phyloP scores from a whole-genome alignment of 345 rosid species.

The Heritiera littoralis region DNA sequence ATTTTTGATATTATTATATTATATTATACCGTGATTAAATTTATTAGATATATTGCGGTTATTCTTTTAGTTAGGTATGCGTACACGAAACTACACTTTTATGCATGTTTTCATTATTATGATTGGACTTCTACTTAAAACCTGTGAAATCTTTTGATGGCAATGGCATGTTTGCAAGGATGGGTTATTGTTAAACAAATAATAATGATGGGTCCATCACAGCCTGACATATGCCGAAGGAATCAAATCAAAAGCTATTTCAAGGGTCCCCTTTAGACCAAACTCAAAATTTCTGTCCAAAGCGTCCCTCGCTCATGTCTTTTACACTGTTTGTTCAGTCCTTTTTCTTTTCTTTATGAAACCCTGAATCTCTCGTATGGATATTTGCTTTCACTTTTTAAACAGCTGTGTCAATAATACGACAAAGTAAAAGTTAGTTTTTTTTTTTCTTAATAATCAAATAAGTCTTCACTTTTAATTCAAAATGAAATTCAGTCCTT shows the following conservation, averaged over 20 bases:
- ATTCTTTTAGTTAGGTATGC: too few relatives aligned
- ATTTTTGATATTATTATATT: too few relatives aligned
- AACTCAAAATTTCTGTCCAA: not conserved
- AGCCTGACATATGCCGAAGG: not conserved
- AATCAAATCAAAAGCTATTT: constrained; percentile 3
- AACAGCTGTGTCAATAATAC: not conserved
- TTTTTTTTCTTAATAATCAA: too few relatives aligned
- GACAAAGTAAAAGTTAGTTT: too few relatives aligned
- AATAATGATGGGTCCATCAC: not conserved
- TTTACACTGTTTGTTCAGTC: not conserved
- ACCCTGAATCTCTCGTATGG: not conserved
- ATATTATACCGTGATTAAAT: too few relatives aligned
- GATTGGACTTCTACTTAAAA: too few relatives aligned
- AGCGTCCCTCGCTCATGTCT: not conserved
- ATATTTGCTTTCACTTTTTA: not conserved
- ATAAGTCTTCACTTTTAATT: too few relatives aligned
- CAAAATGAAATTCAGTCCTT: too few relatives aligned
- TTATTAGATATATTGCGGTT: too few relatives aligned
- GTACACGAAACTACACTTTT: too few relatives aligned
- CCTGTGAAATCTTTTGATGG: too few relatives aligned
- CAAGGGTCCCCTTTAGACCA: not conserved
- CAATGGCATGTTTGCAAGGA: not conserved
- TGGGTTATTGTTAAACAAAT: not conserved
- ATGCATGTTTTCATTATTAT: too few relatives aligned
- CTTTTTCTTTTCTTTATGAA: not conserved